Evolutionary conservation across 1,139 yeast genomes (phyloP).

Genomic region (Saccharomycopsis phalli): DNA sequence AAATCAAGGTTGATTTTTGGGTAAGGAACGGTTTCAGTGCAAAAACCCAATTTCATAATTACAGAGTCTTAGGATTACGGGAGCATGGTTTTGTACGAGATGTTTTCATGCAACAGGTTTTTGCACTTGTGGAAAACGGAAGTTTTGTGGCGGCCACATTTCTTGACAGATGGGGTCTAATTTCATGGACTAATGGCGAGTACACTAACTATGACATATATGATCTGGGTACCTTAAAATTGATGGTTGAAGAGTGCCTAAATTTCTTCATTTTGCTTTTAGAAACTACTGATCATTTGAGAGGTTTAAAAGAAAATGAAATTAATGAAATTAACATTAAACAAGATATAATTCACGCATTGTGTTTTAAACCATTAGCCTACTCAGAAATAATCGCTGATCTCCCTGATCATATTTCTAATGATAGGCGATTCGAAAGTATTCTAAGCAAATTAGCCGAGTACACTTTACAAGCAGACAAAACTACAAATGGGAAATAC

Average conservation of each 20-base stretch:
- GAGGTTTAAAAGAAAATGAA: slow-evolving; percentile 42
- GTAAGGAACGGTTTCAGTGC: slow-evolving; percentile 80
- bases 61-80: slow-evolving; percentile 71
- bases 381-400: slow-evolving; percentile 61
- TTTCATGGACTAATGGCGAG: slow-evolving; percentile 40
- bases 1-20: slow-evolving; percentile 79
- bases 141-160: slow-evolving; percentile 49
- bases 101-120: slow-evolving; percentile 60
- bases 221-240: slow-evolving; percentile 37
- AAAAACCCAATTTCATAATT: slow-evolving; percentile 69
- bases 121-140: slow-evolving; percentile 50
- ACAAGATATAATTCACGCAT: slow-evolving; percentile 67
- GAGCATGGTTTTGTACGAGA: slow-evolving; percentile 80
- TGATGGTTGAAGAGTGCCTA: slow-evolving; percentile 73
- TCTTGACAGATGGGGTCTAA: slow-evolving; percentile 62
- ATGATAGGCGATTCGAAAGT: slow-evolving; percentile 67
- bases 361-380: slow-evolving; percentile 65
- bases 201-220: slow-evolving; percentile 31
- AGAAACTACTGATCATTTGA: slow-evolving; percentile 58
- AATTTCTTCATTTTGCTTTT: slow-evolving; percentile 60
- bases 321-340: slow-evolving; percentile 45
- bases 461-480: slow-evolving; percentile 54
- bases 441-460: slow-evolving; percentile 51
- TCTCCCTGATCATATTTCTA: slow-evolving; percentile 67
- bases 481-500: slow-evolving; percentile 63